Evolutionary conservation across 176 grass and related monocot genomes (phyloP).

Genomic region (Stipa capillata): DNA sequence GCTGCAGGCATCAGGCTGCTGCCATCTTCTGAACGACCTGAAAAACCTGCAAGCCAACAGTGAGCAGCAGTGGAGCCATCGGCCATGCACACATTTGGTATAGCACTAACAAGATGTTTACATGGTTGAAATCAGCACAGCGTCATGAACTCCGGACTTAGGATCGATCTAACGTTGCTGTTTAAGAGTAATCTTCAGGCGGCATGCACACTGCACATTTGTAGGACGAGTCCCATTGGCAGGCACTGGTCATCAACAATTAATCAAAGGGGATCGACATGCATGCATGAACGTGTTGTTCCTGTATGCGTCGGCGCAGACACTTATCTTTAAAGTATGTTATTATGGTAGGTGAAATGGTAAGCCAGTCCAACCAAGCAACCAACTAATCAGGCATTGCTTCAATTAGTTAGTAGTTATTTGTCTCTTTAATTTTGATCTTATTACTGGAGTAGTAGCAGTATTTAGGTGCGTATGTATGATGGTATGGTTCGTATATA

Average conservation of each 20-base stretch:
- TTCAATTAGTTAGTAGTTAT: too few relatives aligned
- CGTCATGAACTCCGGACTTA: background rate
- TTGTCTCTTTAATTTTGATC: too few relatives aligned
- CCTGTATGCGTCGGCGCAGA: background rate
- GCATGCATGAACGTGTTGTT: background rate
- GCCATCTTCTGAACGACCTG: conserved; percentile 8
- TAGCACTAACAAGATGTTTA: background rate
- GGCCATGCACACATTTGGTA: background rate
- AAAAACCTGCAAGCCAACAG: background rate
- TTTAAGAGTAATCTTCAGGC: background rate
- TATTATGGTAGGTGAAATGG: background rate
- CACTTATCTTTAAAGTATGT: background rate
- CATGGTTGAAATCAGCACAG: background rate
- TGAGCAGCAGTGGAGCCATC: background rate
- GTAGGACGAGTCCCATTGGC: background rate
- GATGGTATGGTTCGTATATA: background rate
- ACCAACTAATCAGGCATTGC: background rate
- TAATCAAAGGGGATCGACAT: background rate
- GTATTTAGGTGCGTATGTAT: background rate
- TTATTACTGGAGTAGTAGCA: too few relatives aligned
- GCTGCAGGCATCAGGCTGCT: background rate
- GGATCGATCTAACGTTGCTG: background rate
- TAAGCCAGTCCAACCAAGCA: background rate
- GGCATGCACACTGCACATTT: background rate
- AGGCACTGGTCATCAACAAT: background rate